Conservation (phyloP, 1,139 yeast species). For the Geotrichum cucujoidarum region DNA sequence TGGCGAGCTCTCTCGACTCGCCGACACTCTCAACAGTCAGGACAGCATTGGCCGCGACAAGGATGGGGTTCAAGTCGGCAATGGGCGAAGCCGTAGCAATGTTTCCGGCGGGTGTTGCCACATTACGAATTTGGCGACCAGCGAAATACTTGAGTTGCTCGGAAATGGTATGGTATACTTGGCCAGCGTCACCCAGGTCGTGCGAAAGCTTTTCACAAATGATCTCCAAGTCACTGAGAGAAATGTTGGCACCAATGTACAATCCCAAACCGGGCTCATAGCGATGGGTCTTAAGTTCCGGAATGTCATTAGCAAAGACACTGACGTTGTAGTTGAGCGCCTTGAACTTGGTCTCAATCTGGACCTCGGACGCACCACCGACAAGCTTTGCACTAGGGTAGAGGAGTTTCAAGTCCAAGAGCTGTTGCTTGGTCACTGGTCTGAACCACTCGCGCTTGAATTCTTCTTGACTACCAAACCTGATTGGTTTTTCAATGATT, state of each 20-base stretch:
- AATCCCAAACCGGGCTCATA: constrained; percentile 39
- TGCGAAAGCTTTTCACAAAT: constrained; percentile 33
- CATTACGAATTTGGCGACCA: constrained; percentile 46
- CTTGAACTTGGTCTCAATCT: constrained; percentile 43
- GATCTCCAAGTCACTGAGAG: constrained; percentile 40
- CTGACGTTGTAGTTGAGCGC: constrained; percentile 40
- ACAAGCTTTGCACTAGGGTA: constrained; percentile 41
- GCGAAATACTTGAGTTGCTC: constrained; percentile 44
- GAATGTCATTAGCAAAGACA: constrained; percentile 41
- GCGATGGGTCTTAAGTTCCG: constrained; percentile 36
- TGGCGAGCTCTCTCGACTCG: constrained; percentile 29
- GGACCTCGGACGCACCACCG: constrained; percentile 47
- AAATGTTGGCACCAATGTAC: constrained; percentile 41
- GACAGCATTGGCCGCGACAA: constrained; percentile 41
- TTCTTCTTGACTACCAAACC: constrained; percentile 33
- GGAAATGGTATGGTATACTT: constrained; percentile 38
- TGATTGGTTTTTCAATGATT: constrained; percentile 33
- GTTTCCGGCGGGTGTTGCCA: constrained; percentile 47
- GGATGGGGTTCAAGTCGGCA: constrained; percentile 44
- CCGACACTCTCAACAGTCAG: constrained; percentile 37
- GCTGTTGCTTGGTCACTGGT: constrained; percentile 40
- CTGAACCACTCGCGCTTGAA: constrained; percentile 38
- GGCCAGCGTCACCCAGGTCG: constrained; percentile 28
- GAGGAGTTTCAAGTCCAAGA: constrained; percentile 35
- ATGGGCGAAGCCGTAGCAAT: constrained; percentile 49